These are phyloP conservation scores for Rostrohypoxylon terebratum DNA, from an alignment of 495 filamentous ascomycete species.

Conservation along the genomic window DNA sequence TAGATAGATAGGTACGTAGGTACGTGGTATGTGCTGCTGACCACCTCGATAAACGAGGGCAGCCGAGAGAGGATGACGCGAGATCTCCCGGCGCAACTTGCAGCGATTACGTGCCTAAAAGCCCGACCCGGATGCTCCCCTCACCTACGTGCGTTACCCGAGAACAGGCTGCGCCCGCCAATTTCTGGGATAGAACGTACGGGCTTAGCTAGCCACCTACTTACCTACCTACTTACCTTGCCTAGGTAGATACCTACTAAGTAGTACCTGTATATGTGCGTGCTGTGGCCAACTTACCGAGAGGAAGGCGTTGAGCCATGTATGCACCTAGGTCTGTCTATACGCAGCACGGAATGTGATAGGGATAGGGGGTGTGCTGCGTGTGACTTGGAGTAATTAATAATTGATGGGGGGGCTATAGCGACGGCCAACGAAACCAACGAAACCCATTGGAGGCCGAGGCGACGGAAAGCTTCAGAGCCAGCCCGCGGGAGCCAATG, in stretches of 20 bases:
- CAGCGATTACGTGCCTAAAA: constrained; percentile 40
- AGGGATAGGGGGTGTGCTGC: background rate
- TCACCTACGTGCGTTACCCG: constrained; percentile 11
- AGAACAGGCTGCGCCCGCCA: background rate
- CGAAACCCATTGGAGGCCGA: constrained; percentile 20
- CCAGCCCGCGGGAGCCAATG: constrained; percentile 44
- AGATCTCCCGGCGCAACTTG: constrained; percentile 12
- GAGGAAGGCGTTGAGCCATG: background rate
- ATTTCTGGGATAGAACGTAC: background rate
- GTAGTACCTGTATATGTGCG: background rate
- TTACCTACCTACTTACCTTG: no score
- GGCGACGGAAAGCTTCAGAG: constrained; percentile 15
- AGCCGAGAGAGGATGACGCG: constrained; percentile 9
- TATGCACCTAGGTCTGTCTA: background rate
- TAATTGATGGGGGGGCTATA: constrained; percentile 21
- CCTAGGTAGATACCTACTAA: no score
- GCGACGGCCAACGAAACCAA: background rate
- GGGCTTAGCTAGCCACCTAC: background rate
- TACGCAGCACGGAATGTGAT: background rate
- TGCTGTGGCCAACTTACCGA: background rate
- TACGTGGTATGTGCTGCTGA: constrained; percentile 11
- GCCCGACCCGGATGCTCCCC: constrained; percentile 34
- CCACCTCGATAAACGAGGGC: constrained; percentile 3
- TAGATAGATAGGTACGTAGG: background rate
- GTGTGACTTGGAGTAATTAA: constrained; percentile 46